Conservation (phyloP, 768 basidiomycete genomes). For the Hypholoma sublateritium region DNA sequence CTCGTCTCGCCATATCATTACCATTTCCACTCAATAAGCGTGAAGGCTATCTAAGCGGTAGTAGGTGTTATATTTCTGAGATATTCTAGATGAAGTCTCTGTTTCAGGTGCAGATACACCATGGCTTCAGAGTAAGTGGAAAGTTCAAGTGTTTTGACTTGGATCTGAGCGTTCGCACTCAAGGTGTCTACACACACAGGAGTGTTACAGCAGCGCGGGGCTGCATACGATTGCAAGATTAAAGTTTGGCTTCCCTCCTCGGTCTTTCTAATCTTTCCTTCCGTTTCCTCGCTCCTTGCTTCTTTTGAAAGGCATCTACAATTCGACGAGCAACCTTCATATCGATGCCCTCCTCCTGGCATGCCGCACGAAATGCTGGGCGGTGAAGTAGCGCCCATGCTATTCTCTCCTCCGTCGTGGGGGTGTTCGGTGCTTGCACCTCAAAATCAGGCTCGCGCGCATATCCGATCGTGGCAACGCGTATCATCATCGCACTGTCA, state of each 20-base stretch:
- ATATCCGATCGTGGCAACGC: conserved; percentile 44
- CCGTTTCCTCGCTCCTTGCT: conserved; percentile 10
- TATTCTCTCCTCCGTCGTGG: conserved; percentile 36
- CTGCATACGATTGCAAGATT: not conserved
- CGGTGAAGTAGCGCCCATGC: conserved; percentile 42
- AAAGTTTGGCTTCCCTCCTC: not conserved
- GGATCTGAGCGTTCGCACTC: too few relatives aligned
- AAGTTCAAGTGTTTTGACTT: too few relatives aligned
- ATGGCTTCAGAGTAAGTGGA: too few relatives aligned
- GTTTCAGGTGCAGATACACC: too few relatives aligned
- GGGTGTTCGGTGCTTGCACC: conserved; percentile 32
- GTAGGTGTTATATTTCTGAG: too few relatives aligned
- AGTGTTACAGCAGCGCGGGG: too few relatives aligned
- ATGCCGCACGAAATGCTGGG: conserved; percentile 37
- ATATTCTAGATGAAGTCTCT: too few relatives aligned
- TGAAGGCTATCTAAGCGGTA: too few relatives aligned
- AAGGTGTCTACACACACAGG: too few relatives aligned
- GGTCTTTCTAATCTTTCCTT: not conserved
- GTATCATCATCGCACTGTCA: conserved; percentile 45
- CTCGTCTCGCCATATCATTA: too few relatives aligned
- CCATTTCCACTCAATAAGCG: too few relatives aligned
- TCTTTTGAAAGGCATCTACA: conserved; percentile 17
- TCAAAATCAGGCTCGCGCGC: conserved; percentile 45
- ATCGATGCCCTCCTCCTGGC: conserved; percentile 38
- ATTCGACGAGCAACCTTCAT: conserved; percentile 28